Base-by-base conservation (phyloP, 805 yeast species). In the Metschnikowia reukaufii region DNA sequence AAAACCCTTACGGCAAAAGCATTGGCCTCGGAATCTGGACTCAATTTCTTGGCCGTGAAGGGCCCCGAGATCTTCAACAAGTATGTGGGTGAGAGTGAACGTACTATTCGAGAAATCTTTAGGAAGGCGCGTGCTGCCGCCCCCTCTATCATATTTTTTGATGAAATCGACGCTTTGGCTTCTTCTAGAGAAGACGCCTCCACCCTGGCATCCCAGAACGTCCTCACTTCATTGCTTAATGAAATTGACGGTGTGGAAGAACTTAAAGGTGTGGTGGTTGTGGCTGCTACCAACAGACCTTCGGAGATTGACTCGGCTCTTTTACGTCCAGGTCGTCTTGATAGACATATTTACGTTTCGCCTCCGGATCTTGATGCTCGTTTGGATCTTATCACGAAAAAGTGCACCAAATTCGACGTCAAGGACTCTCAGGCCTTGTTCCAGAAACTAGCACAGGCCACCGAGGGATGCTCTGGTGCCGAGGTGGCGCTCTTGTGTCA, bases 161-260 rank as follows among this genome's bases (percentile, higher is more conserved):
- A 94, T 72, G 99, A 94, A 66, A 90, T 94, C 42, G 99, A 94
- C 68, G 98, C 99, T 0, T 70, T 94, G 32, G 83, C 96, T 4
- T 81, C 87, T 0, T 84, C 86, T 44, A 74, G 99, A 57, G 86
- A 83, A 17, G 74, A 75, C 19, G 77, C 76, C 4, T 74, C 74
- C 8, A 83, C 89, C 0, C 77, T 85, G 16, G 88, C 88, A 1
- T 81, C 92, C 0, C 88, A 82, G 51, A 86, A 95, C 57, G 97
- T 94, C 0, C 70, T 94, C 49, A 92, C 97, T 2, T 86, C 98
- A 0, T 70, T 94, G 55, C 75, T 94, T 57, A 94, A 92, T 60
- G 99, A 94, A 65, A 87, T 94, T 57, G 99, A 94, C 63, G 99
- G 99, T 61, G 92, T 94, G 15, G 99, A 94, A 65, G 96, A 91